Conservation (phyloP, 2,329 filamentous ascomycete genomes). For the Diaporthe aspalathi region DNA sequence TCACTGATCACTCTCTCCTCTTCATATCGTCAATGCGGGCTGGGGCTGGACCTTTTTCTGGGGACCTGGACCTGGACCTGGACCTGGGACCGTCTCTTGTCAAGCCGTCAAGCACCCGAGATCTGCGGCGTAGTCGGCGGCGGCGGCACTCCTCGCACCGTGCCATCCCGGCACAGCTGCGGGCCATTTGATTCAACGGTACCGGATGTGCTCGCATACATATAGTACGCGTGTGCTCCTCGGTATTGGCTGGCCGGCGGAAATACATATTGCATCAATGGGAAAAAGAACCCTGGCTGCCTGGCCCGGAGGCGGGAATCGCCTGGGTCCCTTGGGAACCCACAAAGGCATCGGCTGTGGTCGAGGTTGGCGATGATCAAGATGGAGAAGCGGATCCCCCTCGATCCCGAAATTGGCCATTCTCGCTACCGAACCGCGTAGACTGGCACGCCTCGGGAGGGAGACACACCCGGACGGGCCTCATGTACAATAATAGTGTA, state of each 20-base stretch:
- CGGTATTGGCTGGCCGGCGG: conserved; percentile 16
- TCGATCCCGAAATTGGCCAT: conserved; percentile 24
- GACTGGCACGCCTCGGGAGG: not conserved
- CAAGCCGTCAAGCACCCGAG: conserved; percentile 30
- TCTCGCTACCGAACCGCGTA: conserved; percentile 5
- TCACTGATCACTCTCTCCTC: not conserved
- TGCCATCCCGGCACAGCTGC: conserved; percentile 34
- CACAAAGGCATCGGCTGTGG: conserved; percentile 12
- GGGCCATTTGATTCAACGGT: conserved; percentile 20
- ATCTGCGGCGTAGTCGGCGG: conserved; percentile 37
- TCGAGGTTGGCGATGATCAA: conserved; percentile 29
- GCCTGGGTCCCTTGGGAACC: conserved; percentile 7
- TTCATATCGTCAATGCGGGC: not conserved
- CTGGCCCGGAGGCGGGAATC: conserved; percentile 8
- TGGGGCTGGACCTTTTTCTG: conserved; percentile 18
- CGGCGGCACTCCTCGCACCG: conserved; percentile 36
- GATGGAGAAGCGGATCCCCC: conserved; percentile 16
- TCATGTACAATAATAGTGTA: not conserved
- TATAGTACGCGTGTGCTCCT: not conserved
- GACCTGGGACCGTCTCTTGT: conserved; percentile 7
- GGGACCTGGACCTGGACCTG: not conserved
- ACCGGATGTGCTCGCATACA: too few relatives aligned
- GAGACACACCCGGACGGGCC: not conserved
- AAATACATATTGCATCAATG: not conserved
- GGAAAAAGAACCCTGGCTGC: not conserved